Evolutionary conservation across 108 stramenopile genomes (phyloP), one percentile per base, ranked within the genome.

Genomic region (Epithemia pelagica): DNA sequence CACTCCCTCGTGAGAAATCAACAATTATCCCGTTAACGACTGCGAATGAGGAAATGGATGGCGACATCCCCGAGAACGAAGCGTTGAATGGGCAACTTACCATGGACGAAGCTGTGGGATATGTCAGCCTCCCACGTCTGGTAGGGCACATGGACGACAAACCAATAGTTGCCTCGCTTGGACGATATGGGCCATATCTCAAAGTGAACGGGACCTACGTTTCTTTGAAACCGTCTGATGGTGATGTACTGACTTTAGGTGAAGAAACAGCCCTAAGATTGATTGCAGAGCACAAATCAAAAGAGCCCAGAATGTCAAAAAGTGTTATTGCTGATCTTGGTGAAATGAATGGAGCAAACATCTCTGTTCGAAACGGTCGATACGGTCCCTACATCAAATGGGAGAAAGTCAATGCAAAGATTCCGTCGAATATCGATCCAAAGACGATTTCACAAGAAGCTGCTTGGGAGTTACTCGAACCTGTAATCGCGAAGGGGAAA

Each of bases 121-220:
- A 85, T 62, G 58, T 71, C 32, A 54, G 63, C 20, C 67, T 85
- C 10, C 84, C 83, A 18, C 65, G 80, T 25, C 72, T 71, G 5
- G 72, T 85, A 32, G 65, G 73, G 33, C 33, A 31, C 22, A 54
- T 81, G 64, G 58, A 81, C 8, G 80, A 77, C 27, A 22, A 61
- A 27, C 78, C 79, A 18, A 79, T 85, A 30, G 29, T 70, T 10
- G 80, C 80, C 10, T 30, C 74, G 1, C 74, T 85, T 29, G 84
- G 84, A 26, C 84, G 77, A 25, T 85, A 85, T 70, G 84, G 84
- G 22, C 84, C 84, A 18, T 85, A 85, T 55, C 31, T 85, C 52
- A 85, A 79, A 65, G 81, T 75, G 66, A 79, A 81, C 69, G 77
- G 77, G 30, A 76, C 78, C 18, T 85, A 57, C 27, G 64, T 74